Percentiles rank a stretch among this genome's conserved stretches.
phyloP scores from a whole-genome alignment of 495 filamentous ascomycete species.

The Podospora conica region DNA sequence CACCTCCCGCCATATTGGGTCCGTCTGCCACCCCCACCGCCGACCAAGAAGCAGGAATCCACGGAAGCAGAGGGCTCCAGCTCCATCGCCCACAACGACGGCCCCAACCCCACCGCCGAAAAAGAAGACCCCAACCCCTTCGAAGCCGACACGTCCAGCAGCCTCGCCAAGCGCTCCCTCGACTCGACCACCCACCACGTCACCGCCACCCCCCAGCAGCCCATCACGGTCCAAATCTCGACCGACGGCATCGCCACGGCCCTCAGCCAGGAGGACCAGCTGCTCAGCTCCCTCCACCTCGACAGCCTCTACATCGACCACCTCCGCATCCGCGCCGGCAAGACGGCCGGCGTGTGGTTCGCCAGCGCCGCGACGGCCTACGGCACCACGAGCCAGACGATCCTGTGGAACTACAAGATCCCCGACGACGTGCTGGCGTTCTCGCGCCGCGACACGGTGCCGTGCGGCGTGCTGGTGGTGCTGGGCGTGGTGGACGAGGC shows the following conservation, averaged over 20 bases:
- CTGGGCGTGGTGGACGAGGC: slow-evolving; percentile 45
- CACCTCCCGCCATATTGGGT: slow-evolving; percentile 60
- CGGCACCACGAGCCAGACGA: slow-evolving; percentile 44
- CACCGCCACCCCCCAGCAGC: slow-evolving; percentile 13
- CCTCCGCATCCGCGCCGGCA: slow-evolving; percentile 26
- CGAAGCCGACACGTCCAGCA: slow-evolving; percentile 15
- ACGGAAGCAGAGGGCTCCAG: slow-evolving; percentile 2
- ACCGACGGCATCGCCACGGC: slow-evolving; percentile 36
- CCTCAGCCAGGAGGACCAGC: slow-evolving; percentile 28
- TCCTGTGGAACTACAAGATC: slow-evolving; percentile 57
- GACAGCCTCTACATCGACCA: slow-evolving; percentile 39
- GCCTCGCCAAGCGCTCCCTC: slow-evolving; percentile 28
- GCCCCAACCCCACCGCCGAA: background rate
- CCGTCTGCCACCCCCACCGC: slow-evolving; percentile 35
- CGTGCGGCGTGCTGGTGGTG: slow-evolving; percentile 57
- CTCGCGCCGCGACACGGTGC: slow-evolving; percentile 47
- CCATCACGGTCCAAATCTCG: slow-evolving; percentile 44
- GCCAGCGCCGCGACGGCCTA: slow-evolving; percentile 49
- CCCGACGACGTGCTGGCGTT: slow-evolving; percentile 48
- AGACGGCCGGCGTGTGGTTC: slow-evolving; percentile 51
- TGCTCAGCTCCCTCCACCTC: slow-evolving; percentile 23
- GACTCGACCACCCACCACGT: slow-evolving; percentile 30
- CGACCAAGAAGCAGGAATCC: background rate
- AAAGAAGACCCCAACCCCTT: background rate
- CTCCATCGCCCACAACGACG: background rate